phyloP scores from a whole-genome alignment of 495 filamentous ascomycete species.

The Neurospora hispaniola region DNA sequence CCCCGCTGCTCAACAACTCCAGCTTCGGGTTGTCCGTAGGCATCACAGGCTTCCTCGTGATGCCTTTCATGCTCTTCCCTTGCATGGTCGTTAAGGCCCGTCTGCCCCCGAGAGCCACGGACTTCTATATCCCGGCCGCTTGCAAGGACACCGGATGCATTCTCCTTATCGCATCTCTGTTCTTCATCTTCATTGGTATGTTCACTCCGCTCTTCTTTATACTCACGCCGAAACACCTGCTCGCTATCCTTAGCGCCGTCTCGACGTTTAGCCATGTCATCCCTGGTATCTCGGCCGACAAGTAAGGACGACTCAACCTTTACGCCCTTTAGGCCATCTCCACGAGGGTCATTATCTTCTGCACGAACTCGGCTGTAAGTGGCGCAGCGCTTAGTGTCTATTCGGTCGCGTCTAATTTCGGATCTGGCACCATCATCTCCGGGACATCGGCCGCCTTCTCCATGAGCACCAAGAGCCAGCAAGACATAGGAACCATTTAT shows the following conservation, averaged over 20 bases:
- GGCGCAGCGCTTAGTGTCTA: constrained; percentile 32
- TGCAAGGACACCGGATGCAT: constrained; percentile 29
- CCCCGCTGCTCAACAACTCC: constrained; percentile 27
- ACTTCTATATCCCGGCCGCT: constrained; percentile 31
- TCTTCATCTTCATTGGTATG: constrained; percentile 40
- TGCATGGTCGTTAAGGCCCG: constrained; percentile 32
- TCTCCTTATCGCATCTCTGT: constrained; percentile 28
- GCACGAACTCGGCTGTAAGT: constrained; percentile 23
- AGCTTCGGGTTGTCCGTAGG: constrained; percentile 52
- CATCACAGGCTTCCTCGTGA: constrained; percentile 45
- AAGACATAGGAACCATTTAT: constrained; percentile 45
- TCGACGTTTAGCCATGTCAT: constrained; percentile 49
- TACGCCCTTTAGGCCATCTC: constrained; percentile 22
- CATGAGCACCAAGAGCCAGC: constrained; percentile 26
- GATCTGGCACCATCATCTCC: constrained; percentile 37
- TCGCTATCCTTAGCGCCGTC: constrained; percentile 42
- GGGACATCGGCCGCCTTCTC: constrained; percentile 34
- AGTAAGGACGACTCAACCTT: constrained; percentile 42
- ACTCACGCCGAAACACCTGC: constrained; percentile 35
- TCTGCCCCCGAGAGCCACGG: constrained; percentile 31
- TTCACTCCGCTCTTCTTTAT: constrained; percentile 50
- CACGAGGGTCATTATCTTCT: constrained; percentile 33
- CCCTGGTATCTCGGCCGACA: constrained; percentile 44
- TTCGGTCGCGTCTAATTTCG: constrained; percentile 25
- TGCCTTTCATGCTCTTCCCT: constrained; percentile 31